Evolutionary conservation across 805 yeast species (phyloP).

Genomic region (Candida coquimbonensis): DNA sequence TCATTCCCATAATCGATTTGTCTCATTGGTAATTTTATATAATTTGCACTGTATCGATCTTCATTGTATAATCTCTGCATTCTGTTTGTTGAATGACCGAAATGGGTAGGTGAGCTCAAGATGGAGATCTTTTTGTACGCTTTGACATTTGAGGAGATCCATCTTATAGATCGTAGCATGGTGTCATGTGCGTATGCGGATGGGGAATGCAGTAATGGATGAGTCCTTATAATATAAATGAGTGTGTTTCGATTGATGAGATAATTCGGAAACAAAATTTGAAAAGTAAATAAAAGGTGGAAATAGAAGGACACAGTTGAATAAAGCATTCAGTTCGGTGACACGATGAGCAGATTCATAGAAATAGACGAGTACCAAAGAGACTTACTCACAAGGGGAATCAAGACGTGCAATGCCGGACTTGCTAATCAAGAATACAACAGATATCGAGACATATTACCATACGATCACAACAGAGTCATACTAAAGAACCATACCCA

Average conservation of each 20-base stretch:
- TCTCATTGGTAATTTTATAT: conserved; percentile 40
- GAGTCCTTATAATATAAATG: too few species aligned
- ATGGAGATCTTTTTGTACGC: conserved; percentile 16
- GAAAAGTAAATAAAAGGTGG: too few species aligned
- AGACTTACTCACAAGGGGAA: background rate
- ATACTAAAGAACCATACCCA: conserved; percentile 25
- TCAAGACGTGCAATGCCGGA: background rate
- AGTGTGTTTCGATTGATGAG: too few species aligned
- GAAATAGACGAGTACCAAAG: background rate
- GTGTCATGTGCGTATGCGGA: too few species aligned
- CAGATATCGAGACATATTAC: conserved; percentile 56
- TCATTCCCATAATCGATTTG: conserved; percentile 20
- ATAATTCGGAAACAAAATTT: too few species aligned
- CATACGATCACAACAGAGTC: conserved; percentile 58
- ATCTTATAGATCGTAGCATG: too few species aligned
- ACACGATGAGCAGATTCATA: too few species aligned
- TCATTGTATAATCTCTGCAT: conserved; percentile 76
- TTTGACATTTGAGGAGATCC: conserved; percentile 11
- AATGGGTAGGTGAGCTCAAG: conserved; percentile 47
- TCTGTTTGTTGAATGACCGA: conserved; percentile 76
- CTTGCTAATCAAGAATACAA: conserved; percentile 24
- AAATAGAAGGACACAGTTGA: too few species aligned
- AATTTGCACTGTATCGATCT: conserved; percentile 66
- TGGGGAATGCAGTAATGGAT: too few species aligned
- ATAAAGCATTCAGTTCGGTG: too few species aligned